Percentiles rank a stretch among this genome's conserved stretches.
These are phyloP conservation scores for Hippophae gyantsensis DNA, from an alignment of 306 rosid species.

Conservation along the genomic window DNA sequence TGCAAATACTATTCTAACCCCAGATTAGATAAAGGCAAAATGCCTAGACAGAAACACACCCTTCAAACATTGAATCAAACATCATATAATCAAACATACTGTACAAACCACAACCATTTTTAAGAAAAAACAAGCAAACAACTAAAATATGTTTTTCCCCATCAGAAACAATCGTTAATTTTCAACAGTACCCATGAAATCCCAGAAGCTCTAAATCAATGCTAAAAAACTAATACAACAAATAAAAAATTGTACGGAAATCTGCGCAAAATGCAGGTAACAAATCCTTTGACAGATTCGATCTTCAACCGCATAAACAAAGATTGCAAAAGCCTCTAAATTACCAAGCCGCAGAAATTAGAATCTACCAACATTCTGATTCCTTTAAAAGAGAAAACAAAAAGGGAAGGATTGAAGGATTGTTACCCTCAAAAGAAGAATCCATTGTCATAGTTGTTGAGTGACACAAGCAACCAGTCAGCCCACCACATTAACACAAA, in stretches of 20 bases:
- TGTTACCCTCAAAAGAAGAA: constrained; percentile 64
- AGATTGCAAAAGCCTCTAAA: constrained; percentile 1
- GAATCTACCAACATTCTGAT: constrained; percentile 11
- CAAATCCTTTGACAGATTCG: constrained; percentile 24
- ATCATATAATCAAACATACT: no score
- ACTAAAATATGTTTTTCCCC: no score
- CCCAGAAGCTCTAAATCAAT: constrained; percentile 18
- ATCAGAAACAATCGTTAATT: not conserved
- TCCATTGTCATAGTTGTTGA: constrained; percentile 45
- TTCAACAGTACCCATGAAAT: constrained; percentile 17
- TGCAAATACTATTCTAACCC: no score
- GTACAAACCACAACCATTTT: no score
- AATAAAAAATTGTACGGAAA: constrained; percentile 2
- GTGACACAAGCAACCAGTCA: constrained; percentile 27
- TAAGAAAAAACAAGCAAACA: no score
- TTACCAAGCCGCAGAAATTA: constrained; percentile 12
- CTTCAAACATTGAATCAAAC: no score
- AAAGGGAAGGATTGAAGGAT: not conserved
- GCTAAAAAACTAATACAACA: not conserved
- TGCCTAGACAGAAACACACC: no score
- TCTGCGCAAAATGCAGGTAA: constrained; percentile 8
- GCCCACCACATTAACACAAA: constrained; percentile 50
- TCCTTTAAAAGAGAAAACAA: not conserved
- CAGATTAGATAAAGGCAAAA: no score
- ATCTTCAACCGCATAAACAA: not conserved